These are phyloP conservation scores for Penicillium sumatraense DNA, from an alignment of 2,329 filamentous ascomycete species.

Conservation along the genomic window DNA sequence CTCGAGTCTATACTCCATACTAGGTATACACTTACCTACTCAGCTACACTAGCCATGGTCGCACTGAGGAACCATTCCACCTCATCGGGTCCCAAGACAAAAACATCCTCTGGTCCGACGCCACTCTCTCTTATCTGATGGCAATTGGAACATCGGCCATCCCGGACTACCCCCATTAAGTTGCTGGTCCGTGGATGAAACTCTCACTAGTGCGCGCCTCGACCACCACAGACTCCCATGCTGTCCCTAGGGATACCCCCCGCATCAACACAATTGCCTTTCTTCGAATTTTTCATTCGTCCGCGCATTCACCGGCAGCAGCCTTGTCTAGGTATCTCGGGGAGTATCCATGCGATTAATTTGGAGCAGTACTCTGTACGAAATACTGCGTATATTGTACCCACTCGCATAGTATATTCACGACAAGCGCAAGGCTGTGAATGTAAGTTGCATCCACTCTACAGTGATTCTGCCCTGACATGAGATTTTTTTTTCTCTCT, in stretches of 20 bases:
- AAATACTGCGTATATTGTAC: too few species aligned
- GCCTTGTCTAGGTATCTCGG: too few species aligned
- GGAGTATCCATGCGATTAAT: background rate
- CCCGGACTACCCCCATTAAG: background rate
- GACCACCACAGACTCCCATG: background rate
- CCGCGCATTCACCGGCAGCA: too few species aligned
- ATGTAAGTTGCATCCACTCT: background rate
- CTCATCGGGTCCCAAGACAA: background rate
- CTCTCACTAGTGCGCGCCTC: background rate
- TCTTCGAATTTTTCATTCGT: background rate
- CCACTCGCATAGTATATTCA: too few species aligned
- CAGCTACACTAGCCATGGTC: background rate
- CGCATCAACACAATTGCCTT: background rate
- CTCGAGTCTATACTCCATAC: background rate
- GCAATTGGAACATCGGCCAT: background rate
- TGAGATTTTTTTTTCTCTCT: background rate
- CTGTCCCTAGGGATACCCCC: background rate
- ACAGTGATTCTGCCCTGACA: background rate
- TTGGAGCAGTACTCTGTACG: too few species aligned
- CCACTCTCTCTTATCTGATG: slow-evolving; percentile 5
- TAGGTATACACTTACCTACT: too few species aligned
- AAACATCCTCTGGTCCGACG: background rate
- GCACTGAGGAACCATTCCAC: background rate
- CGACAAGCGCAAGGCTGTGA: background rate
- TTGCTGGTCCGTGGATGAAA: background rate